Conservation (phyloP, 495 filamentous ascomycete genomes). For the Podospora comata region DNA sequence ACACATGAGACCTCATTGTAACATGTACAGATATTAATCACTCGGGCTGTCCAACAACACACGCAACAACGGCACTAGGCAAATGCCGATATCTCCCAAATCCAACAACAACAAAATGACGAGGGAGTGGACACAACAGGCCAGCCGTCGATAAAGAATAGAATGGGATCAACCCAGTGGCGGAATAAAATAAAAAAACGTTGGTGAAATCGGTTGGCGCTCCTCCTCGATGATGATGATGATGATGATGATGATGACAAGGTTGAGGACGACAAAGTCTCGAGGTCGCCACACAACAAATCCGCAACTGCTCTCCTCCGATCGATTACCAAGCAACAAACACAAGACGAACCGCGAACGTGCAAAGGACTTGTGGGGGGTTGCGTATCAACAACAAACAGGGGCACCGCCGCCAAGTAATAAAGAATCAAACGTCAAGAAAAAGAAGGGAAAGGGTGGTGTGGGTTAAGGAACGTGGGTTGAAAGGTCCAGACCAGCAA, state of each 20-base stretch:
- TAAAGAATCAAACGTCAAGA: neutral
- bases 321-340: neutral
- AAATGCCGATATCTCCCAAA: neutral
- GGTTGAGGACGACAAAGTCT: too few relatives aligned
- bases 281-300: neutral
- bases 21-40: constrained; percentile 9
- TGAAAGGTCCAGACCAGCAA: neutral
- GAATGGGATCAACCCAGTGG: constrained; percentile 32
- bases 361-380: constrained; percentile 10
- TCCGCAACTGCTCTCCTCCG: neutral
- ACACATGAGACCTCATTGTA: constrained; percentile 41
- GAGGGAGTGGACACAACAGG: constrained; percentile 29
- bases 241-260: constrained; percentile 8
- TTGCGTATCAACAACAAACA: constrained; percentile 7
- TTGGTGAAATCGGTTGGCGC: neutral
- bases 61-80: neutral
- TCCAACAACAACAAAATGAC: neutral
- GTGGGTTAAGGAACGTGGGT: constrained; percentile 14
- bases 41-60: constrained; percentile 4
- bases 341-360: neutral
- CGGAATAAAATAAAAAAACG: neutral
- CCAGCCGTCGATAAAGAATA: constrained; percentile 34
- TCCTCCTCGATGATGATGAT: constrained; percentile 19
- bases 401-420: constrained; percentile 10
- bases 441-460: constrained; percentile 15